Base-by-base conservation (phyloP, 805 yeast species). In the Pichia nanzhaoensis region DNA sequence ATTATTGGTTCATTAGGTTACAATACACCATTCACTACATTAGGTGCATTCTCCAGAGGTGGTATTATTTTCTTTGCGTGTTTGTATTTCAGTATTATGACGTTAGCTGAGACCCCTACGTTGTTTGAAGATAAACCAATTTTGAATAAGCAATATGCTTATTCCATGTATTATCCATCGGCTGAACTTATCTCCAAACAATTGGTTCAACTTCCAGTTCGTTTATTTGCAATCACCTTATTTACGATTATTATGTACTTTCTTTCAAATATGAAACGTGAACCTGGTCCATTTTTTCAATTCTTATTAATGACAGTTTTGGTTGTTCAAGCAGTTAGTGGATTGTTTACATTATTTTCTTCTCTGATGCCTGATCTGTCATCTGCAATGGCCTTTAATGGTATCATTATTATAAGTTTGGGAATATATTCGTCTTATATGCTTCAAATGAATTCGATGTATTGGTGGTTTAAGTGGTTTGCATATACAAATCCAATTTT, bases 401-500 rank as follows among this genome's bases (percentile, higher is more conserved):
- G 86, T 63, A 50, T 80, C 14, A 51, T 70, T 19, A 62, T 81
- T 57, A 59, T 82, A 50, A 66, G 69, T 4, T 55, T 77, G 48
- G 66, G 74, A 20, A 64, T 79, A 51, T 83, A 82, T 61, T 73
- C 86, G n/a, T 84, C 87, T 22, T 79, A 69, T 60, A 73, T 79
- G 66, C 72, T 81, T 51, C 86, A 84, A 42, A 61, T 73, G 32
- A 72, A 73, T 3, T 67, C 71, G 34, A 73, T 74, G 78, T 75
- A 75, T 55, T 80, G 79, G 53, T 78, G 84, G 84, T 74, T 76
- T 47, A 73, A 77, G 58, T 75, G 80, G 80, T 66, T 69, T 53
- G 69, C 74, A 41, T 75, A 70, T 56, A 47, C 71, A 42, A 71
- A 75, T 53, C 80, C 80, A 7, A 49, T 75, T 36, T 56, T 69